Percentiles rank a stretch among this genome's conserved stretches.
These are phyloP conservation scores for Rhizophora mangle DNA, from an alignment of 345 rosid genomes.

Conservation along the genomic window DNA sequence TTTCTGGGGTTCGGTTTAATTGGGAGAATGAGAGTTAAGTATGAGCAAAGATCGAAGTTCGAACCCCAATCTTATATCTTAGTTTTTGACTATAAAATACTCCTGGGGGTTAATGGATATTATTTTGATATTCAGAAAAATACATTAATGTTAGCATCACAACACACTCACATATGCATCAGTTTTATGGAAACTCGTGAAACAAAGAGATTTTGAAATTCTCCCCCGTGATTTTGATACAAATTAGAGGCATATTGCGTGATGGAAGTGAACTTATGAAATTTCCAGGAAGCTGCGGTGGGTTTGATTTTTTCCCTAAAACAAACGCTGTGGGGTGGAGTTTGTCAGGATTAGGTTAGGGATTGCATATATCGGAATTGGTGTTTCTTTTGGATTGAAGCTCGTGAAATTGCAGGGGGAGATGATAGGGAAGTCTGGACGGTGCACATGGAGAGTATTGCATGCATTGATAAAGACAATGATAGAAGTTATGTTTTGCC, in stretches of 20 bases:
- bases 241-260: no score
- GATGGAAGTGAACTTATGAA: neutral
- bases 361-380: neutral
- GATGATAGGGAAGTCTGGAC: neutral
- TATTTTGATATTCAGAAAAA: no score
- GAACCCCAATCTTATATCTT: no score
- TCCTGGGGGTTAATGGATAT: no score
- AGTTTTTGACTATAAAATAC: no score
- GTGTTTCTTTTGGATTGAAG: neutral
- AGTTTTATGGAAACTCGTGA: neutral
- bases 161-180: neutral
- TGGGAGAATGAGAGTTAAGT: no score
- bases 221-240: no score
- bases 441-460: neutral
- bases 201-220: neutral
- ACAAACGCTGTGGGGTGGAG: no score
- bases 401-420: neutral
- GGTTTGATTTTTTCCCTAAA: no score
- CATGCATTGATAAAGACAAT: constrained; percentile 1
- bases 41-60: no score
- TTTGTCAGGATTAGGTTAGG: neutral
- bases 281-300: constrained; percentile 3
- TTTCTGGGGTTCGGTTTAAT: no score
- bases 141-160: no score
- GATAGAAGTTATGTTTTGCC: neutral